Evolutionary conservation across 163 green algal species (phyloP).

Genomic region (Scenedesmus sp.): DNA sequence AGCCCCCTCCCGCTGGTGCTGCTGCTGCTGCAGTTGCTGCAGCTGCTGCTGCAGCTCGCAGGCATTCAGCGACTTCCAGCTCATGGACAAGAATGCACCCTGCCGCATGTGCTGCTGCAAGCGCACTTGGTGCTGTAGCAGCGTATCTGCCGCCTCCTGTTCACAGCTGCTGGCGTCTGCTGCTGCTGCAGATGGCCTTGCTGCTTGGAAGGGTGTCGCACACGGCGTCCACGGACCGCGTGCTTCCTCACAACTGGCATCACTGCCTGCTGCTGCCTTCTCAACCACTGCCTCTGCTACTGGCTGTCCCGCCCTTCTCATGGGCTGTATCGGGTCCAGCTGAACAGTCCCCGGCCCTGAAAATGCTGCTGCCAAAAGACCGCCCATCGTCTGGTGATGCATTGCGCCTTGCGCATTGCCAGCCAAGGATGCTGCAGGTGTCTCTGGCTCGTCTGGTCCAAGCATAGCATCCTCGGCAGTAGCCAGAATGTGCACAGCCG

Average conservation of each 20-base stretch:
- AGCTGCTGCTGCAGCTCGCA: not conserved
- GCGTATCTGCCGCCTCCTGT: not conserved
- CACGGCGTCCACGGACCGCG: not conserved
- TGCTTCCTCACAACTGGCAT: not conserved
- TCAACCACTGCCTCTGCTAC: not conserved
- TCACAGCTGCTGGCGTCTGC: not conserved
- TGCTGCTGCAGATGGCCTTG: not conserved
- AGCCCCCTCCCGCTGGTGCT: not conserved
- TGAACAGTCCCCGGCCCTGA: not conserved
- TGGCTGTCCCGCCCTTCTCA: not conserved
- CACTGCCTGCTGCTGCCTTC: not conserved
- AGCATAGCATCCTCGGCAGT: constrained; percentile 23
- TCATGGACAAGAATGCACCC: not conserved
- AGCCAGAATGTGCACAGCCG: not conserved
- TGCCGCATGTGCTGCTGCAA: not conserved
- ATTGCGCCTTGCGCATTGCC: not conserved
- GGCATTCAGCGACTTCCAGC: not conserved
- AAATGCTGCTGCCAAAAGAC: not conserved
- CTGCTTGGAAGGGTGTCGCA: not conserved
- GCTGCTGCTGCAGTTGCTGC: not conserved
- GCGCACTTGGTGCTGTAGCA: not conserved
- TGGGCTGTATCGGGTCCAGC: not conserved
- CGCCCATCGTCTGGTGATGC: not conserved
- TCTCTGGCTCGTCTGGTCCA: not conserved
- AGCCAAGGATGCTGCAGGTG: not conserved